phyloP scores from a whole-genome alignment of 345 rosid genomes.

The Syzygium aqueum region DNA sequence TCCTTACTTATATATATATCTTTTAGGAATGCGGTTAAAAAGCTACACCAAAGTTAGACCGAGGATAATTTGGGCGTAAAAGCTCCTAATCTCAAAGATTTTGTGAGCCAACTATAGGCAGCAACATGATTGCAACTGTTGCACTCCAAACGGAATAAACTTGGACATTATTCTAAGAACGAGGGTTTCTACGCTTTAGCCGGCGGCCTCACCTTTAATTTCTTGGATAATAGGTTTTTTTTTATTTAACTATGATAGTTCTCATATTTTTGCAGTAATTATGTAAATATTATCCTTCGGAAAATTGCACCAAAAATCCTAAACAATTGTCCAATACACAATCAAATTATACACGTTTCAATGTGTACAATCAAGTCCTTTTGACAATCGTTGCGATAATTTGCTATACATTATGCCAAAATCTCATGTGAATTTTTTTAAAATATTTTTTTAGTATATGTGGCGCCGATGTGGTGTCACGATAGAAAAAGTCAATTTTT shows the following conservation, averaged over 20 bases:
- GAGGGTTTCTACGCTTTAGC: slow-evolving; percentile 8
- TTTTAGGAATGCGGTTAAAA: not conserved
- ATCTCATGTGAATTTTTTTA: not conserved
- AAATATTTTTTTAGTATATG: not conserved
- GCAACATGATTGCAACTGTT: not conserved
- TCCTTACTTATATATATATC: not conserved
- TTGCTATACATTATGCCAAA: not conserved
- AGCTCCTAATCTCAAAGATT: not conserved
- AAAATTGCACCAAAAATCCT: not conserved
- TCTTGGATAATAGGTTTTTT: not conserved
- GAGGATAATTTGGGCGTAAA: not conserved
- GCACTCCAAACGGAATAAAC: not conserved
- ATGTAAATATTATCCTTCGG: not conserved
- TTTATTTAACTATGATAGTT: slow-evolving; percentile 12
- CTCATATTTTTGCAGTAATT: not conserved
- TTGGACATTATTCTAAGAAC: slow-evolving; percentile 9
- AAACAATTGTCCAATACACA: not conserved
- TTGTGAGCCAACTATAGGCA: not conserved
- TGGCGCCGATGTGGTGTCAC: not conserved
- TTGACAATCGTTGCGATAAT: not conserved
- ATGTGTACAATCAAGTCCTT: not conserved
- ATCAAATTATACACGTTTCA: not conserved
- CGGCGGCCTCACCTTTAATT: not conserved
- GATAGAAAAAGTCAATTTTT: not conserved
- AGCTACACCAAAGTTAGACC: not conserved